These are phyloP conservation scores for Cyclocybe cylindracea DNA, from an alignment of 768 basidiomycete genomes.

Conservation along the genomic window DNA sequence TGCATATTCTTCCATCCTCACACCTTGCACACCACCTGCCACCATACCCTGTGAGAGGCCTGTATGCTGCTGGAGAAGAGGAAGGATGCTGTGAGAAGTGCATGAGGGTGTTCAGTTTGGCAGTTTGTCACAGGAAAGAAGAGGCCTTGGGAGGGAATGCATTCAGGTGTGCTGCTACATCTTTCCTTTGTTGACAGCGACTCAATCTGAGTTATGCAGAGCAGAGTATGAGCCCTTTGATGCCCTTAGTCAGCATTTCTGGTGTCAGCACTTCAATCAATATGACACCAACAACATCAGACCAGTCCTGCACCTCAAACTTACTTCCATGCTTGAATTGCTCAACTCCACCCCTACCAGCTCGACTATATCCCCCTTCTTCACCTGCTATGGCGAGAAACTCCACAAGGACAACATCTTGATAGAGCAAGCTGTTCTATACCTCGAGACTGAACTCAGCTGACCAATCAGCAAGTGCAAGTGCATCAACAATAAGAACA, in stretches of 20 bases:
- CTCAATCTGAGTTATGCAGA: conserved; percentile 31
- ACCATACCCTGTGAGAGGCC: conserved; percentile 58
- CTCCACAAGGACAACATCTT: conserved; percentile 71
- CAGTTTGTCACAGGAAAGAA: conserved; percentile 62
- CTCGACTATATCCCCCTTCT: conserved; percentile 82
- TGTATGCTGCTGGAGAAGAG: conserved; percentile 48
- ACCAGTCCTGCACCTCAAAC: conserved; percentile 77
- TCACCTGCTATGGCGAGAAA: conserved; percentile 65
- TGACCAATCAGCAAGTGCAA: conserved; percentile 74
- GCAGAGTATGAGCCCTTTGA: conserved; percentile 97
- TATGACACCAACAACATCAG: conserved; percentile 88
- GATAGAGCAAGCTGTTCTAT: conserved; percentile 77
- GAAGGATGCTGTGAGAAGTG: conserved; percentile 54
- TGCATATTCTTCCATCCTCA: too few species aligned
- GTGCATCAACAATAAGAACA: conserved; percentile 55
- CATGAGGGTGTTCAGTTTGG: conserved; percentile 75
- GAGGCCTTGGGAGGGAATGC: conserved; percentile 69
- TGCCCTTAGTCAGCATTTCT: conserved; percentile 86
- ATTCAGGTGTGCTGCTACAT: conserved; percentile 56
- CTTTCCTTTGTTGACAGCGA: not conserved
- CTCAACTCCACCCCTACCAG: conserved; percentile 88
- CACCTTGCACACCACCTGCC: conserved; percentile 69
- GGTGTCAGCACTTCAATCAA: conserved; percentile 84
- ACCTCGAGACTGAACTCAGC: conserved; percentile 82
- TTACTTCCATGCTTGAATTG: conserved; percentile 95